Evolutionary conservation across 805 yeast genomes (phyloP).

Genomic region (Candida gorgasii): DNA sequence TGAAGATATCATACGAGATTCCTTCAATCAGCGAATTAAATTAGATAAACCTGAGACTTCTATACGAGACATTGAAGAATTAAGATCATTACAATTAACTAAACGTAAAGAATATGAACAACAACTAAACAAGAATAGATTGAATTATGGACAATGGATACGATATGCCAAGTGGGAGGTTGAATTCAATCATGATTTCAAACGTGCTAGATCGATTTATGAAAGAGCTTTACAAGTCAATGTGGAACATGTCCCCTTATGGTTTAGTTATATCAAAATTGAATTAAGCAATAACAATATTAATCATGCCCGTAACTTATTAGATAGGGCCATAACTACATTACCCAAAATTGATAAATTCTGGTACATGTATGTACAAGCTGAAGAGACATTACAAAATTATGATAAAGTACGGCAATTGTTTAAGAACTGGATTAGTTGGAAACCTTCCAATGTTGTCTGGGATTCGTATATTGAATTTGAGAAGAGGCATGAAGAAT

Average conservation of each 20-base stretch:
- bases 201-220: constrained; percentile 81
- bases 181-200: constrained; percentile 68
- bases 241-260: constrained; percentile 72
- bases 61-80: constrained; percentile 75
- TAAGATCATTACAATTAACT: constrained; percentile 69
- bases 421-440: constrained; percentile 76
- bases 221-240: constrained; percentile 85
- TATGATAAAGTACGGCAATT: constrained; percentile 59
- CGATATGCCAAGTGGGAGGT: constrained; percentile 88
- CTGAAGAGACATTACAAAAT: constrained; percentile 78
- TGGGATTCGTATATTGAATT: constrained; percentile 77
- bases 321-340: constrained; percentile 72
- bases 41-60: constrained; percentile 33
- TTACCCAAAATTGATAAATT: constrained; percentile 81
- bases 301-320: constrained; percentile 84
- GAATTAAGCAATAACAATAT: constrained; percentile 73
- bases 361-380: constrained; percentile 80
- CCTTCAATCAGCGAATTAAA: constrained; percentile 27
- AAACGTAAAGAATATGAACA: constrained; percentile 83
- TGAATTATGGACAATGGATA: constrained; percentile 85
- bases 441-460: constrained; percentile 68
- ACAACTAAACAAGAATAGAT: constrained; percentile 80
- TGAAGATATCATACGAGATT: constrained; percentile 37
- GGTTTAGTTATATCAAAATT: constrained; percentile 80
- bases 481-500: constrained; percentile 65